Conservation (phyloP, 208 protist genomes). For the Vickermania spadyakhi region DNA sequence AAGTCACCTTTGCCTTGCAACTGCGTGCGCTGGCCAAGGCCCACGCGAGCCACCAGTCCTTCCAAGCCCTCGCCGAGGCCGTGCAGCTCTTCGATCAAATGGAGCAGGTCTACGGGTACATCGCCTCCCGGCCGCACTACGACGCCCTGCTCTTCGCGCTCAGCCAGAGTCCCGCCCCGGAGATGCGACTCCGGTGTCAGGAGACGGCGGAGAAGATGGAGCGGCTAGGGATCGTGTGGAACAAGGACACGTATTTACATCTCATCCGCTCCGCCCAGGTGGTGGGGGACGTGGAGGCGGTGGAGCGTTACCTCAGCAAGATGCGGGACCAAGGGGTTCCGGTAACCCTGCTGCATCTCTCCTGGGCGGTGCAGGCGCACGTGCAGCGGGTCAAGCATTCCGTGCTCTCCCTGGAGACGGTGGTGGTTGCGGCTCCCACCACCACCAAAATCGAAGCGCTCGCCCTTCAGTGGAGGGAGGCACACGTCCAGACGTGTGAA, state of each 20-base stretch:
- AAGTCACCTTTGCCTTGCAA: conserved; percentile 77
- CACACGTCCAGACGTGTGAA: conserved; percentile 68
- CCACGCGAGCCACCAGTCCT: conserved; percentile 31
- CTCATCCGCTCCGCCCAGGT: conserved; percentile 75
- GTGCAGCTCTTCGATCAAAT: conserved; percentile 90
- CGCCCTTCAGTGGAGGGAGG: conserved; percentile 17
- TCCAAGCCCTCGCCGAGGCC: conserved; percentile 67
- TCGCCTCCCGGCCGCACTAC: conserved; percentile 78
- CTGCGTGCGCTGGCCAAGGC: conserved; percentile 71
- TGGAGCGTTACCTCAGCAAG: conserved; percentile 62
- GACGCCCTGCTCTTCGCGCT: conserved; percentile 77
- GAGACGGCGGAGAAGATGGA: conserved; percentile 87
- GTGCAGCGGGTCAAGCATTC: conserved; percentile 59
- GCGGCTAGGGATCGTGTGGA: conserved; percentile 84
- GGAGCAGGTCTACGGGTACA: conserved; percentile 86
- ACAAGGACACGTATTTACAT: conserved; percentile 72
- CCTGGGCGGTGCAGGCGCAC: conserved; percentile 75
- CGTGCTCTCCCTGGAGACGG: background rate
- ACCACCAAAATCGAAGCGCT: conserved; percentile 36
- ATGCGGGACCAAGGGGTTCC: conserved; percentile 79
- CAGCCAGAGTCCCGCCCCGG: conserved; percentile 54
- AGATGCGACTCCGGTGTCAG: conserved; percentile 81
- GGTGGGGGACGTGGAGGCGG: conserved; percentile 65
- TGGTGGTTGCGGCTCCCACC: conserved; percentile 26
- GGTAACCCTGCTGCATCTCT: conserved; percentile 53